Percentiles rank a stretch among this genome's conserved stretches.
Evolutionary conservation across 805 yeast species (phyloP).

Genomic region (Hemisphaericaspora nanyangensis): DNA sequence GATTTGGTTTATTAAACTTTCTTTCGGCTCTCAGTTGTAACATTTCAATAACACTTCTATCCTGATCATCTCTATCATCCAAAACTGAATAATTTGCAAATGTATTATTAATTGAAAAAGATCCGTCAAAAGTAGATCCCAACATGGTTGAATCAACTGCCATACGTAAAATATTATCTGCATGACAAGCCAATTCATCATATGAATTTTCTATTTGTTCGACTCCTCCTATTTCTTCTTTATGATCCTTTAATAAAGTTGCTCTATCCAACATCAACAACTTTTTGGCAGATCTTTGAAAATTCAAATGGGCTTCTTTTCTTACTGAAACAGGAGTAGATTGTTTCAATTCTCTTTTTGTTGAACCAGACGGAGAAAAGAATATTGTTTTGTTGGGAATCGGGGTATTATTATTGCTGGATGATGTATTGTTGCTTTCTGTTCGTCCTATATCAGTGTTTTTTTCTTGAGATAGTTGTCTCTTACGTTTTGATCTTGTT

Average conservation of each 20-base stretch:
- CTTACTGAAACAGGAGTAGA: conserved; percentile 25
- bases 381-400: conserved; percentile 23
- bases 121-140: conserved; percentile 36
- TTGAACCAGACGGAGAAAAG: conserved; percentile 26
- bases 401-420: conserved; percentile 19
- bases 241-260: neutral
- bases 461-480: neutral
- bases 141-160: conserved; percentile 46
- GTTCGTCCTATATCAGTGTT: neutral
- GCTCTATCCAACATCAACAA: conserved; percentile 8
- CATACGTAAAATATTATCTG: conserved; percentile 43
- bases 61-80: conserved; percentile 12
- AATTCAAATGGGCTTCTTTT: conserved; percentile 16
- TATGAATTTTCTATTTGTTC: neutral
- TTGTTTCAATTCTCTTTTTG: conserved; percentile 11
- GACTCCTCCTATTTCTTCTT: neutral
- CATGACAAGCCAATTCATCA: conserved; percentile 44
- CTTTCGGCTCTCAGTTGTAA: conserved; percentile 6
- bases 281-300: conserved; percentile 11
- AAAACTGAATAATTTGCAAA: conserved; percentile 27
- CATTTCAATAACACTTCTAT: conserved; percentile 13
- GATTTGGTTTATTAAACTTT: conserved; percentile 11
- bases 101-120: conserved; percentile 31
- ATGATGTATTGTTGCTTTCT: neutral
- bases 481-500: neutral